These are phyloP conservation scores for Nelumbo lutea DNA, from an alignment of 164 flowering plant species.

Conservation along the genomic window DNA sequence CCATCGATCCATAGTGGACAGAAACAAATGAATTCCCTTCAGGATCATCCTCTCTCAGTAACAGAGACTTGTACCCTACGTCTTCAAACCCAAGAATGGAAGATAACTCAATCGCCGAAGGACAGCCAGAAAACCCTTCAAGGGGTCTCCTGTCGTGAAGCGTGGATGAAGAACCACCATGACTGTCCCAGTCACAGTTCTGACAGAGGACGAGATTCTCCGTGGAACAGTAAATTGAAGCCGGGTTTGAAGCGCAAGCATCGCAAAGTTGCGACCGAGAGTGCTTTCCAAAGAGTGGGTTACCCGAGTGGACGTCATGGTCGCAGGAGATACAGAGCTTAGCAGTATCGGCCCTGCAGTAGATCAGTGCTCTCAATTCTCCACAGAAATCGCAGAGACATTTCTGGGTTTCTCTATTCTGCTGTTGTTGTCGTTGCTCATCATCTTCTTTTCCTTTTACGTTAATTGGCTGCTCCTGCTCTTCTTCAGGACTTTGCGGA, in stretches of 20 bases:
- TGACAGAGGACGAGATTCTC: conserved; percentile 56
- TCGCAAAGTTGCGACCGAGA: conserved; percentile 65
- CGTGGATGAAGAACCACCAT: conserved; percentile 21
- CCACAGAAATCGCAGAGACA: conserved; percentile 71
- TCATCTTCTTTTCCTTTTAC: neutral
- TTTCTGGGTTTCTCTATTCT: neutral
- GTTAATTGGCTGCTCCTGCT: neutral
- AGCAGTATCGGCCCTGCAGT: conserved; percentile 83
- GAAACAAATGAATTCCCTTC: conserved; percentile 9
- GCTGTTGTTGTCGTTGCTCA: neutral
- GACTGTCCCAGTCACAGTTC: conserved; percentile 79
- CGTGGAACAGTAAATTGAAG: conserved; percentile 57
- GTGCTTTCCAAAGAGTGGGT: conserved; percentile 69
- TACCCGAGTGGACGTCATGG: conserved; percentile 64
- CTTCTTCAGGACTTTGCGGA: neutral
- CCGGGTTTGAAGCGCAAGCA: conserved; percentile 47
- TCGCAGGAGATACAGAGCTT: conserved; percentile 79
- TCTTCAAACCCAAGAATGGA: conserved; percentile 54
- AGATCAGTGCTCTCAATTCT: conserved; percentile 45
- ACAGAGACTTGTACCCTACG: conserved; percentile 31
- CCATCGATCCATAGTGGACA: conserved; percentile 15
- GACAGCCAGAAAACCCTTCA: conserved; percentile 71
- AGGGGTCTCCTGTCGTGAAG: conserved; percentile 58
- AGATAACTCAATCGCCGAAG: conserved; percentile 44
- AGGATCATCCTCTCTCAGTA: conserved; percentile 8